These are phyloP conservation scores for Lantana camara DNA, from an alignment of 257 asterid genomes.

Conservation along the genomic window DNA sequence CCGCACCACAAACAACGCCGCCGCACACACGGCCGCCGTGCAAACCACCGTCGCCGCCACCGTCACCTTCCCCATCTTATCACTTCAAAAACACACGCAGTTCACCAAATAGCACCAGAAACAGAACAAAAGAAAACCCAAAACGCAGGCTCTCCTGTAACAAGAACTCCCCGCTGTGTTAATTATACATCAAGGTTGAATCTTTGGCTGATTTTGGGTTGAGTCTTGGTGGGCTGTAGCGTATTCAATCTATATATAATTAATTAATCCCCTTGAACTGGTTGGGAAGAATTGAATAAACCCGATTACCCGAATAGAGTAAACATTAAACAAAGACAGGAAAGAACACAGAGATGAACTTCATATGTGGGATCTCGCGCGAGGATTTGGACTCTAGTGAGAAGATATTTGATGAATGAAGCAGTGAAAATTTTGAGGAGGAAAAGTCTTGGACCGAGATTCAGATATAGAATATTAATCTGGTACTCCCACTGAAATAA, in stretches of 20 bases:
- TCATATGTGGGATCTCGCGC: slow-evolving; percentile 16
- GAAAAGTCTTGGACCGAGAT: slow-evolving; percentile 30
- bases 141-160: background rate
- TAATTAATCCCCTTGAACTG: background rate
- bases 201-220: slow-evolving; percentile 23
- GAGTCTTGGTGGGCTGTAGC: slow-evolving; percentile 30
- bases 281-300: background rate
- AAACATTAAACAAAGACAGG: background rate
- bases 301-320: background rate
- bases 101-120: slow-evolving; percentile 16
- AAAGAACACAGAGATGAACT: background rate
- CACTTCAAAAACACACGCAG: background rate
- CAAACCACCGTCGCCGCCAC: slow-evolving; percentile 76
- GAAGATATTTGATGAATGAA: slow-evolving; percentile 19
- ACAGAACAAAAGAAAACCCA: slow-evolving; percentile 16
- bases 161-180: slow-evolving; percentile 10
- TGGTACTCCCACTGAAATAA: background rate
- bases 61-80: slow-evolving; percentile 65
- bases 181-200: slow-evolving; percentile 27
- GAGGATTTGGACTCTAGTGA: slow-evolving; percentile 19
- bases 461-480: slow-evolving; percentile 22
- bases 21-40: slow-evolving; percentile 72
- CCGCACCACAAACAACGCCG: slow-evolving; percentile 53
- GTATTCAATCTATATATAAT: slow-evolving; percentile 3
- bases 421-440: background rate